These are phyloP conservation scores for Lentinula boryana DNA, from an alignment of 768 basidiomycete species.

Conservation along the genomic window DNA sequence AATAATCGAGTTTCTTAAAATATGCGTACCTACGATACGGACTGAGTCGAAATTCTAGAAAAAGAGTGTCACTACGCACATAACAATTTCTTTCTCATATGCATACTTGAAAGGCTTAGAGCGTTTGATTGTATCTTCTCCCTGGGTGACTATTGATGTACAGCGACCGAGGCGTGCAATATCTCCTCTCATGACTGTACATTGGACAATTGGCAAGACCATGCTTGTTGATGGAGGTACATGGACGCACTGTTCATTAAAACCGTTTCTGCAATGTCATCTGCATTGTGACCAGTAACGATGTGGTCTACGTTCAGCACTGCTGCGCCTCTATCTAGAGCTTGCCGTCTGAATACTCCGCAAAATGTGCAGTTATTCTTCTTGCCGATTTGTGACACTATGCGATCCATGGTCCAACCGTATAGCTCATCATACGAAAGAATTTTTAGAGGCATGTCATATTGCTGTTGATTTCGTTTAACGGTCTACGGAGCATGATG, in stretches of 20 bases:
- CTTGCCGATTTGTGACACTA: constrained; percentile 90
- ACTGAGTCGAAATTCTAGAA: background rate
- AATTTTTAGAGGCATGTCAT: constrained; percentile 92
- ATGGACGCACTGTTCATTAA: constrained; percentile 88
- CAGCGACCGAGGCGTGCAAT: constrained; percentile 92
- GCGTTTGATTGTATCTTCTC: constrained; percentile 93
- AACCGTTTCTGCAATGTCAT: constrained; percentile 98
- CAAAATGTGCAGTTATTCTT: constrained; percentile 99
- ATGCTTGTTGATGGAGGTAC: background rate
- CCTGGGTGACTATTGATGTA: constrained; percentile 91
- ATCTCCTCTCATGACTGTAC: constrained; percentile 92
- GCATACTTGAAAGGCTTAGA: constrained; percentile 99
- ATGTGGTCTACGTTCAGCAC: constrained; percentile 91
- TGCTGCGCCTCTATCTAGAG: constrained; percentile 90
- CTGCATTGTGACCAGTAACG: constrained; percentile 98
- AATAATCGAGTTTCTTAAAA: constrained; percentile 98
- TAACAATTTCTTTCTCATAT: constrained; percentile 99
- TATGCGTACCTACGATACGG: constrained; percentile 85
- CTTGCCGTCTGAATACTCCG: constrained; percentile 95
- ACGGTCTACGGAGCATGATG: constrained; percentile 63
- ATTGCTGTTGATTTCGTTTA: constrained; percentile 94
- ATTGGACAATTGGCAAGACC: background rate
- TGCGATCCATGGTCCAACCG: constrained; percentile 98
- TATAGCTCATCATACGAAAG: constrained; percentile 94
- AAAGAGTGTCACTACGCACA: constrained; percentile 45